Base-by-base conservation (phyloP, 495 filamentous ascomycete genomes). In the Elasticomyces elasticus region DNA sequence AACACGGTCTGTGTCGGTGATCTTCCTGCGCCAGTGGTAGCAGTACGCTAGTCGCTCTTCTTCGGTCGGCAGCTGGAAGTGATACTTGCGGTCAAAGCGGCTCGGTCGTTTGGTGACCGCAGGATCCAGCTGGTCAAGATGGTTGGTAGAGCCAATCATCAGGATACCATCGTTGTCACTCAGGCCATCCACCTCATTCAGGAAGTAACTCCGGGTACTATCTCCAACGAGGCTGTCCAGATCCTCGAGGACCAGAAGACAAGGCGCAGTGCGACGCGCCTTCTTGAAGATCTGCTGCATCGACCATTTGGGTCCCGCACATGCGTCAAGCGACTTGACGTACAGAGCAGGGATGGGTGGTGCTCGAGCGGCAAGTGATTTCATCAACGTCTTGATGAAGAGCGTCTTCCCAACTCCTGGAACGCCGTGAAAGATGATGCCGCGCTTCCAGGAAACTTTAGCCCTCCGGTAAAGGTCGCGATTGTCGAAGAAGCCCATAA, bases 391-490 rank as follows among this genome's bases (percentile, higher is more conserved):
- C 38, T 72, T 70, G 56, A 71, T 68, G 24, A 57, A 63, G 54
- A 71, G 13, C 24, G 61, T 64, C 54, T 64, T 68, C 20, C 66
- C 68, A 46, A 69, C 69, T 5, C 79, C 79, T 0, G 77, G 79
- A 10, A 76, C 77, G 0, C 78, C 79, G 54, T 79, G 71, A 65
- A 77, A 80, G 46, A 81, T 79, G 38, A 81, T 63, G 10, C 78
- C 78, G 49, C 77, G 48, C 66, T 83, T 84, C 79, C 80, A 83
- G 5, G 83, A 80, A 7, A 85, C 79, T 46, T 75, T 73, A 17
- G 84, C 69, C 17, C 70, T 56, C 5, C 63, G 58, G 62, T 85
- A 86, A 10, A 73, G 72, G 17, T 71, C 69, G 17, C 71, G 67
- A 0, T 67, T 68, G 35, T 76, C 69, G 63, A 82, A 86, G 65